phyloP scores from a whole-genome alignment of 164 flowering plant genomes.

The Sedum album region DNA sequence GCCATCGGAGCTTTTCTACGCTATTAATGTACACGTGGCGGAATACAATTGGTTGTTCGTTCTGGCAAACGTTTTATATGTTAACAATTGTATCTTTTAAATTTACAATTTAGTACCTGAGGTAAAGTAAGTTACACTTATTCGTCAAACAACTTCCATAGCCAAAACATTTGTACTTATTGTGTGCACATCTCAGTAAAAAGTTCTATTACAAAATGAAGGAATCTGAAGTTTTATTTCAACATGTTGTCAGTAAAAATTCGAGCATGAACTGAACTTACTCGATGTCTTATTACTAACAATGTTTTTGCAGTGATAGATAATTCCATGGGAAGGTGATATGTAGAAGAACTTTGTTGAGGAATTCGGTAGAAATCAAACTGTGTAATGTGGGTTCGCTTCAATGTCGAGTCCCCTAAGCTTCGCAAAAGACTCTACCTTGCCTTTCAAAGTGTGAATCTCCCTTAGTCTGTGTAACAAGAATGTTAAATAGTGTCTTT shows the following conservation, averaged over 20 bases:
- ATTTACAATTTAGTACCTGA: neutral
- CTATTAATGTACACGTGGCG: neutral
- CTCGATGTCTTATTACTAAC: neutral
- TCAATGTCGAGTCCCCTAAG: constrained; percentile 55
- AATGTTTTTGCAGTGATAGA: neutral
- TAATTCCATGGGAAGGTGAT: neutral
- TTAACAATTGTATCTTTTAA: neutral
- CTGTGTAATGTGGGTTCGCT: constrained; percentile 45
- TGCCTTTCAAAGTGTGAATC: constrained; percentile 70
- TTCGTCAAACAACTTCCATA: too few relatives aligned
- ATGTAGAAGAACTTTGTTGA: neutral
- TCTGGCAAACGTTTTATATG: neutral
- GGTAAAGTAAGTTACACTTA: too few relatives aligned
- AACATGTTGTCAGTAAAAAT: too few relatives aligned
- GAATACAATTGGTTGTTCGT: neutral
- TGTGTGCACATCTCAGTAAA: too few relatives aligned
- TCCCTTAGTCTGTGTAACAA: constrained; percentile 43
- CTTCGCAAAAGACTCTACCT: constrained; percentile 57
- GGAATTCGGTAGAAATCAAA: constrained; percentile 16
- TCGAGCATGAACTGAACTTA: neutral
- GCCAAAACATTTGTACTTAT: too few relatives aligned
- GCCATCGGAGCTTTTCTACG: neutral
- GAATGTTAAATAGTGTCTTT: neutral
- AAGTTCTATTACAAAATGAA: too few relatives aligned
- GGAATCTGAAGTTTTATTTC: neutral